Base-by-base conservation (phyloP, 768 basidiomycete genomes). In the Austroboletus eburneus region DNA sequence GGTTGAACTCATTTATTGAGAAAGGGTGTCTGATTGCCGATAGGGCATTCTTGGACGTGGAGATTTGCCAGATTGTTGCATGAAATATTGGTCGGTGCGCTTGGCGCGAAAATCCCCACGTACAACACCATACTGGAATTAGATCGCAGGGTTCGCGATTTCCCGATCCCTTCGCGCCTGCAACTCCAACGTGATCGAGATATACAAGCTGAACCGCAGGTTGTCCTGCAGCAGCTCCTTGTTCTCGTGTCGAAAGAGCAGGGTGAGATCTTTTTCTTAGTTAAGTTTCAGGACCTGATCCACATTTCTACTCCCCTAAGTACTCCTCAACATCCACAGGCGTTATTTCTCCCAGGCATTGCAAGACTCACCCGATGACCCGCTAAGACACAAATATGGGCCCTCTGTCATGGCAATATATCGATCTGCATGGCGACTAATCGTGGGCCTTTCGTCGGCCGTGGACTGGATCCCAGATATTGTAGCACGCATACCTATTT, bases 341-440 rank as follows among this genome's bases (percentile, higher is more conserved):
- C 71, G 78, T 14, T 85, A 84, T 60, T 83, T 87, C 55, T 79
- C 79, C 2, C 80, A 80, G 55, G 82, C 83, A 0, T 62, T 88
- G 17, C 76, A 78, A 42, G 84, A 85, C 37, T 68, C 70, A 40
- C 79, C 81, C 1, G 54, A 64, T 8, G 80, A 86, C 45, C 68
- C 80, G 3, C 67, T 81, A 39, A 72, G 72, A 46, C 84, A 87
- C 55, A 74, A 70, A 55, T 87, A 80, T 59, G 73, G 79, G 0
- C 79, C 81, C 1, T 89, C 87, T 2, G 81, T 87, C 5, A 74
- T 84, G 62, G 81, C 87, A 0, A 77, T 79, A 13, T 87, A 85
- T 63, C 81, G 83, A 2, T 83, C 83, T 2, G 80, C 84, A 4
- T 87, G 83, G 79, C 69, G 85, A 14, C 56, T 86, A 24, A 77